Conservation (phyloP, 2,329 filamentous ascomycete species). For the Fusarium sp. region DNA sequence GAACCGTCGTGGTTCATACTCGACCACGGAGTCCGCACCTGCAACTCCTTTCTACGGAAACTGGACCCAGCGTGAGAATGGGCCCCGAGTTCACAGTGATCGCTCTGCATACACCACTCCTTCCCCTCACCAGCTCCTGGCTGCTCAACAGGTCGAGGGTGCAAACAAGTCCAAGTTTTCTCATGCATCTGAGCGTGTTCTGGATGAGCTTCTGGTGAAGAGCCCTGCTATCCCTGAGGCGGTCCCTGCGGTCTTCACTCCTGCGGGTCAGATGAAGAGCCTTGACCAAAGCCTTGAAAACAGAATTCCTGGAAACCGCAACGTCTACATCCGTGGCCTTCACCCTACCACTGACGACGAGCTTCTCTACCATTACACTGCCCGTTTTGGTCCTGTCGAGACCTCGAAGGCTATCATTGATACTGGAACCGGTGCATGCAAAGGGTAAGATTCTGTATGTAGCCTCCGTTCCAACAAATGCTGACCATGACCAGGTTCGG, state of each 20-base stretch:
- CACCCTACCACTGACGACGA: constrained; percentile 96
- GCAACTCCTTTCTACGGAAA: constrained; percentile 73
- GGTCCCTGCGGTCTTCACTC: constrained; percentile 89
- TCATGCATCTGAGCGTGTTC: constrained; percentile 60
- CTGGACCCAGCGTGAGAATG: constrained; percentile 70
- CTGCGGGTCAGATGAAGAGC: constrained; percentile 86
- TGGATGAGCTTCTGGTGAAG: constrained; percentile 77
- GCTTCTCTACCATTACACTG: constrained; percentile 83
- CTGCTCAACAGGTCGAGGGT: constrained; percentile 56
- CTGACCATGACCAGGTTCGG: constrained; percentile 76
- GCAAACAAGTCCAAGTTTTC: constrained; percentile 59
- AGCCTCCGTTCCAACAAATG: neutral
- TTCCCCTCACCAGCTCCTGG: constrained; percentile 71
- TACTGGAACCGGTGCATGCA: constrained; percentile 91
- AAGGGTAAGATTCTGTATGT: constrained; percentile 77
- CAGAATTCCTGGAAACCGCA: constrained; percentile 89
- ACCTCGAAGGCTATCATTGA: constrained; percentile 99
- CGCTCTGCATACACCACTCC: constrained; percentile 76
- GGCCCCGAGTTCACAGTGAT: constrained; percentile 70
- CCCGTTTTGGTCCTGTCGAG: constrained; percentile 92
- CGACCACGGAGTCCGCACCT: constrained; percentile 75
- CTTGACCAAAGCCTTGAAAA: constrained; percentile 96
- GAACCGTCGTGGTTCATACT: constrained; percentile 76
- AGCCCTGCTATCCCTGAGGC: constrained; percentile 89
- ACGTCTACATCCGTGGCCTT: constrained; percentile 97